Evolutionary conservation across 2,329 filamentous ascomycete species (phyloP), one percentile per base, ranked within the genome.

Genomic region (Trichoderma sp.): DNA sequence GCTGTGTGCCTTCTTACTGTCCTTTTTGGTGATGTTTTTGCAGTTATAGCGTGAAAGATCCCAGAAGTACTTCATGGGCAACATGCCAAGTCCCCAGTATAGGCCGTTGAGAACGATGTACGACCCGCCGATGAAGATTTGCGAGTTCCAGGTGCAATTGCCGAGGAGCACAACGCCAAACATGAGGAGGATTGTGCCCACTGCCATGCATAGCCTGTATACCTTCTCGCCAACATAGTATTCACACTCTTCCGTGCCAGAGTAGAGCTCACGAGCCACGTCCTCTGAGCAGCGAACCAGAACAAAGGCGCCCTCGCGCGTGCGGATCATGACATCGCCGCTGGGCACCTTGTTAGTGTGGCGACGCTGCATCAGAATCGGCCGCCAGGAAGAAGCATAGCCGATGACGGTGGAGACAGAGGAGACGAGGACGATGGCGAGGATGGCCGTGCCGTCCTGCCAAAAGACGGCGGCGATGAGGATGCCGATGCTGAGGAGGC

Each of bases 261-360:
- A 83, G 76, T 89, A 90, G 0, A 90, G 81, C 74, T 90, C 87
- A n/a, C 88, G 82, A 1, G 87, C 85, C 2, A 90, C 84, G 37
- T 87, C 83, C 75, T 90, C 87, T 5, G 83, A 82, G 73, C 87
- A 89, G 56, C 81, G 80, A 18, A 90, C 79, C 7, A 89, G 78
- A 2, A 90, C 75, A 71, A 90, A 89, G 1, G 85, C 87, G 1
- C 87, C 87, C 72, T 86, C 84, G 6, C 86, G 83, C 1, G 87
- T 89, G 32, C 85, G 83, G 67, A 90, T 88, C 32, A 89, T 82
- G n/a, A 90, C 83, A 71, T 90, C 87, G 1, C 87, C 87, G 2
- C 72, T 73, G 1, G 87, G 87, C 0, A 88, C 83, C 24, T 81
- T 75, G 34, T 83, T 81, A 7, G 76, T 82, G 65, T 84, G 81